A percentile compares a stretch with the other conserved stretches of the same genome.
Conservation (phyloP, 768 basidiomycete species). For the Leccinum barrowsii region DNA sequence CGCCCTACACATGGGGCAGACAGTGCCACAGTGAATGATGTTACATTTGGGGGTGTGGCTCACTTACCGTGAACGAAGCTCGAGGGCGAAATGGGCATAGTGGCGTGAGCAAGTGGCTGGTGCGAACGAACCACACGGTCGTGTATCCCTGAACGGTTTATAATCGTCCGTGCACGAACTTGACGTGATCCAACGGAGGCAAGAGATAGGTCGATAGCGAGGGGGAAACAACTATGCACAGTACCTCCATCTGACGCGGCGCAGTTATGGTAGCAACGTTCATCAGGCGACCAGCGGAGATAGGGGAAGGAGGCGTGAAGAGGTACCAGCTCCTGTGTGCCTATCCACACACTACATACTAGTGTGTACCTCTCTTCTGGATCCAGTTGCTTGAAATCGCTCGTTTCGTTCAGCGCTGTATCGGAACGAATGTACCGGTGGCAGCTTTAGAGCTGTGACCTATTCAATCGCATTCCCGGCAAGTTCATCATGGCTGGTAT, state of each 20-base stretch:
- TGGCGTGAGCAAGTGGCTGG: not conserved
- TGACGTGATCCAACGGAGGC: not conserved
- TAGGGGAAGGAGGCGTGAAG: not conserved
- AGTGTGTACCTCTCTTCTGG: too few species aligned
- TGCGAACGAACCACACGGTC: not conserved
- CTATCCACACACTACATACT: too few species aligned
- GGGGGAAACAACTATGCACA: not conserved
- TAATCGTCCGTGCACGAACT: not conserved
- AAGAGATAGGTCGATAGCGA: not conserved
- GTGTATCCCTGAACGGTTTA: not conserved
- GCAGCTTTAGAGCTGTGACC: too few species aligned
- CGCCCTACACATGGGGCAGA: not conserved
- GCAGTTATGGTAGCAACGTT: not conserved
- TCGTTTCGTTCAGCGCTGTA: too few species aligned
- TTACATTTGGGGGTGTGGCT: not conserved
- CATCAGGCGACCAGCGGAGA: not conserved
- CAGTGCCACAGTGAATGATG: not conserved
- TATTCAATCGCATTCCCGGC: too few species aligned
- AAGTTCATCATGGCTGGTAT: not conserved
- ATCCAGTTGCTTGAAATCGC: too few species aligned
- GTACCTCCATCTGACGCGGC: not conserved
- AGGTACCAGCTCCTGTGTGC: too few species aligned
- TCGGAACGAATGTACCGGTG: too few species aligned
- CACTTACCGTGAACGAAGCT: not conserved
- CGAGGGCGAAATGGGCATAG: not conserved